Base-by-base conservation (phyloP, 352 stramenopile genomes). In the Globisporangium splendens region DNA sequence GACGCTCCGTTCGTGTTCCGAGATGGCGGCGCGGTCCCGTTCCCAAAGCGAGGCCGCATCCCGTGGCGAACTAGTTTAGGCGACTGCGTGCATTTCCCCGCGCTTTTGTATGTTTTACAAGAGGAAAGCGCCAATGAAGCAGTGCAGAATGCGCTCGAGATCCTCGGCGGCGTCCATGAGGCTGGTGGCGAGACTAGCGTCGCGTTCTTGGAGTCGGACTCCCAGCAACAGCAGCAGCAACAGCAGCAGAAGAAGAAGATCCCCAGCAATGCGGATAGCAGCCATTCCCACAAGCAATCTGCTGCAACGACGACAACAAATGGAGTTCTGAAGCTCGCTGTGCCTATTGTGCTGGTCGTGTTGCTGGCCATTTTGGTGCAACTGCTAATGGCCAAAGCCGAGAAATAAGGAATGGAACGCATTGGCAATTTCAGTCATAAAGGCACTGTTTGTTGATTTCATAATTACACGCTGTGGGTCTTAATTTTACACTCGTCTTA, bases 91-190 rank as follows among this genome's bases (percentile, higher is more conserved):
- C 24, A 63, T 42, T 50, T 81, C 68, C 42, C 55, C 42, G 47
- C 72, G 67, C 64, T 81, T 5, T 46, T 79, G 17, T 69, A 88
- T 49, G 64, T 84, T 21, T 80, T 88, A 41, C 65, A 65, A 5
- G 75, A 83, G 57, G 67, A 85, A 50, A 52, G 54, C 22, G 44
- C n/a, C 7, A 41, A 58, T 3, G 48, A 63, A 13, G 56, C 62
- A 18, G 71, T 78, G 41, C 73, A 84, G 49, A 78, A 75, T 46
- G 79, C 81, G 20, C 66, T 88, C 43, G 78, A 91, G 61, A 78
- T 91, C 38, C 68, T 89, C 24, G 77, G 76, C 24, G 52, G 50
- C 0, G 55, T 50, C 6, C 28, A 35, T 35, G 28, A 35, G 28
- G 28, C 28, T 35, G 66, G 57, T 18, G 17, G 39, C 14, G 63